Evolutionary conservation across 2,329 filamentous ascomycete species (phyloP), one percentile per base, ranked within the genome.

Genomic region (Cladosporium colombiae): DNA sequence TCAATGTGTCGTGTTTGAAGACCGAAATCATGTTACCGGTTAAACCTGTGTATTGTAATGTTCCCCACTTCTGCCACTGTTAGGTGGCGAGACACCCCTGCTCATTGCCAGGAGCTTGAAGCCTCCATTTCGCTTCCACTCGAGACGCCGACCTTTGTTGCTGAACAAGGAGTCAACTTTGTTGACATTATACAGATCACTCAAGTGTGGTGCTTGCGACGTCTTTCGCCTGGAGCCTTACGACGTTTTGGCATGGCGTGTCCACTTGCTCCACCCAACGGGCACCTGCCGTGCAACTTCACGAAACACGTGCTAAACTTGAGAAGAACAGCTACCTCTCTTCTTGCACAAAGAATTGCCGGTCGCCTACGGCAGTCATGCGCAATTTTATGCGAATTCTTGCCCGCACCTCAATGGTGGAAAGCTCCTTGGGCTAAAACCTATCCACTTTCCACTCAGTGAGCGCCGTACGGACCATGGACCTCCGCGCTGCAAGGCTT

Each of bases 401-500:
- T 21, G 40, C 40, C 4, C 8, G 10, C n/a, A 10, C 2, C 40
- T 46, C 7, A 46, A 46, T 55, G 52, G 52, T 33, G 52, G 52
- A 55, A 53, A 55, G 21, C 18, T 33, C 25, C 18, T 21, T 21
- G 16, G 16, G 52, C 16, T 21, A 33, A 31, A 46, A 21, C n/a
- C n/a, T 33, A 31, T 29, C 52, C 52, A 31, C 8, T 31, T 55
- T 21, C 27, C 27, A 55, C 52, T n/a, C n/a, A 33, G 29, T 11
- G 52, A 18, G 29, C 31, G 52, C 29, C 27, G 52, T 31, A 62
- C 60, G 60, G 60, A 62, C 60, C 60, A 14, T 27, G 23, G 21
- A 23, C 31, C 46, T 62, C 60, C 60, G 60, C 53, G 27, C 25
- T 53, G 11, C 21, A 62, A 27, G 49, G 33, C 31, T 27, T 23